These are phyloP conservation scores for Heterobasidion occidentale DNA, from an alignment of 1,284 basidiomycete species.

Conservation along the genomic window DNA sequence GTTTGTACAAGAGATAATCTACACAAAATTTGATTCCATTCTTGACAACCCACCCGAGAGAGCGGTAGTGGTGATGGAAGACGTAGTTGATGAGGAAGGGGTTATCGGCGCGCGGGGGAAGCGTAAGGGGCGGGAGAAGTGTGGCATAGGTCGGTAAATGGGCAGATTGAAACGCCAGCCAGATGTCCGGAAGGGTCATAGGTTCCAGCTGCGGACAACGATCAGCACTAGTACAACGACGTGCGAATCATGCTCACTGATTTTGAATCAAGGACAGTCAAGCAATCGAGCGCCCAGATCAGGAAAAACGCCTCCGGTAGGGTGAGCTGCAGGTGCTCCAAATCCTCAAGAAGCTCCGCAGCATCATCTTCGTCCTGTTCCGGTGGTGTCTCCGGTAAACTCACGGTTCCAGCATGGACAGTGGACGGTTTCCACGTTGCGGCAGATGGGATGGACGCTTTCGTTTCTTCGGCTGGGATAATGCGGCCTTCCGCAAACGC, in stretches of 20 bases:
- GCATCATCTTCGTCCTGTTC: constrained; percentile 16
- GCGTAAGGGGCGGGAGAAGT: constrained; percentile 12
- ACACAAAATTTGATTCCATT: constrained; percentile 96
- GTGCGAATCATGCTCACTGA: constrained; percentile 38
- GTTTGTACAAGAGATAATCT: constrained; percentile 91
- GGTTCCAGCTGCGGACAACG: constrained; percentile 32
- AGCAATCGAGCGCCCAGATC: constrained; percentile 75
- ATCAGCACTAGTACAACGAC: neutral
- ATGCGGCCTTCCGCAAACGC: constrained; percentile 64
- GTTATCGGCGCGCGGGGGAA: constrained; percentile 65
- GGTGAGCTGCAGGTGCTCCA: constrained; percentile 91
- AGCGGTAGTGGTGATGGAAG: constrained; percentile 92
- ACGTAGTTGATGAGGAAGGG: constrained; percentile 90
- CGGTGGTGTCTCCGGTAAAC: constrained; percentile 1
- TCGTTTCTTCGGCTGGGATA: constrained; percentile 34
- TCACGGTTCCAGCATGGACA: constrained; percentile 5
- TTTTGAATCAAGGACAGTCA: constrained; percentile 62
- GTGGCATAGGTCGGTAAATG: constrained; percentile 18
- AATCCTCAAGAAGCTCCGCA: constrained; percentile 44
- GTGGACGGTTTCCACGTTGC: constrained; percentile 63
- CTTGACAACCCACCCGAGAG: constrained; percentile 97
- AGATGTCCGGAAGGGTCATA: constrained; percentile 49
- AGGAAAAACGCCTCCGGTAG: constrained; percentile 93
- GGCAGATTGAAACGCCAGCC: constrained; percentile 49
- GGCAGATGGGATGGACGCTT: constrained; percentile 55